Conservation (phyloP, 73 alveolate genomes). For the Blepharisma japonicum region DNA sequence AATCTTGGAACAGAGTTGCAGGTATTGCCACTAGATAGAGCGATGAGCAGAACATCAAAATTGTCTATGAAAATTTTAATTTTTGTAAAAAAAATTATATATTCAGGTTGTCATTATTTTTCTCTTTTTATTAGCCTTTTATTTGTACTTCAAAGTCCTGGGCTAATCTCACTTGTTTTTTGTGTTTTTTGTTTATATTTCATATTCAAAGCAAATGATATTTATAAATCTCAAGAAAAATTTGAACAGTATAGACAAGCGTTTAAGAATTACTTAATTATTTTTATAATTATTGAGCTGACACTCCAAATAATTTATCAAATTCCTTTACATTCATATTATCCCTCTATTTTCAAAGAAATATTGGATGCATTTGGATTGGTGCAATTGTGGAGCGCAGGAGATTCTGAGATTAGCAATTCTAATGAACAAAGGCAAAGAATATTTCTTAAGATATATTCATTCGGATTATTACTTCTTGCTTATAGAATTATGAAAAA, state of each 20-base stretch:
- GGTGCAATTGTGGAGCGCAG: slow-evolving; percentile 22
- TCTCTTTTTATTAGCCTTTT: neutral
- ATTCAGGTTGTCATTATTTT: neutral
- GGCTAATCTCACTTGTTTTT: slow-evolving; percentile 15
- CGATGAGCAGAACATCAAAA: neutral
- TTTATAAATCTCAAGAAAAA: neutral
- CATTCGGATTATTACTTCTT: neutral
- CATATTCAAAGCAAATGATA: neutral
- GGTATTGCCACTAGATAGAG: too few relatives aligned
- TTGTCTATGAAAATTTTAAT: neutral
- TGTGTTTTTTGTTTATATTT: slow-evolving; percentile 1
- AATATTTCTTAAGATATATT: neutral
- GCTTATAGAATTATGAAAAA: slow-evolving; percentile 2
- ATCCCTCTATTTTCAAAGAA: neutral
- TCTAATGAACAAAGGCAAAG: neutral
- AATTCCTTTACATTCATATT: slow-evolving; percentile 7
- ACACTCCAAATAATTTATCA: neutral
- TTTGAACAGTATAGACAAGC: neutral
- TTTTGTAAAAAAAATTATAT: neutral
- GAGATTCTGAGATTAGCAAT: neutral
- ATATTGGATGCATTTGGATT: neutral
- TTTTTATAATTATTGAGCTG: neutral
- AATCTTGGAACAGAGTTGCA: neutral
- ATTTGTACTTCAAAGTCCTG: slow-evolving; percentile 3
- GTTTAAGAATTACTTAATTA: neutral